Conservation (phyloP, 2,329 filamentous ascomycete species). For the Beauveria sp. region DNA sequence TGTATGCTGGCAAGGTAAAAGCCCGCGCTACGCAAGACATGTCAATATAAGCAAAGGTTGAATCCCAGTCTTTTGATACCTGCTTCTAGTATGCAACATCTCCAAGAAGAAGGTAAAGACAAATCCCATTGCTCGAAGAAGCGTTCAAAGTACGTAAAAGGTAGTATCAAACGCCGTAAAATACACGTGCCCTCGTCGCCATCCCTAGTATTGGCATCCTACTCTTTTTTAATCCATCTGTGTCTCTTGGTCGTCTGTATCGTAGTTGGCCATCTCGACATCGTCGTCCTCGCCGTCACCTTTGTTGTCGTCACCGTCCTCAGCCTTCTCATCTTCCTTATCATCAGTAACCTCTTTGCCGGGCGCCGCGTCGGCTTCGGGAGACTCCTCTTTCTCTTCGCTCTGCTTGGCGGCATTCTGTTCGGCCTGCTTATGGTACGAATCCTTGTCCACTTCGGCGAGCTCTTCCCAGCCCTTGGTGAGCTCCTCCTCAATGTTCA, state of each 20-base stretch:
- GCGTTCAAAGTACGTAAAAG: neutral
- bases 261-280: slow-evolving; percentile 41
- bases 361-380: slow-evolving; percentile 15
- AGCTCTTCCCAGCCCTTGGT: slow-evolving; percentile 48
- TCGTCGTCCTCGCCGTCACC: slow-evolving; percentile 36
- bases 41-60: neutral
- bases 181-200: slow-evolving; percentile 22
- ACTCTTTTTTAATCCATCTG: slow-evolving; percentile 18
- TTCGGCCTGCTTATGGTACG: slow-evolving; percentile 32
- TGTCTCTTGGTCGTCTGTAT: slow-evolving; percentile 33
- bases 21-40: neutral
- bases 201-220: slow-evolving; percentile 18
- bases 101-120: neutral
- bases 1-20: neutral
- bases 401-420: slow-evolving; percentile 8
- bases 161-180: slow-evolving; percentile 11
- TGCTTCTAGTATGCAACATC: neutral
- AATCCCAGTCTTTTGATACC: neutral
- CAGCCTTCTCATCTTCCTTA: slow-evolving; percentile 19
- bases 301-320: slow-evolving; percentile 19
- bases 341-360: slow-evolving; percentile 19
- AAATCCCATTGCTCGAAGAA: neutral
- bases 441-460: slow-evolving; percentile 39
- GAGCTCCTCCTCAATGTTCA: slow-evolving; percentile 47
- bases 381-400: slow-evolving; percentile 19